phyloP scores from a whole-genome alignment of 1,284 basidiomycete genomes.

The Cystobasidium slooffiae region DNA sequence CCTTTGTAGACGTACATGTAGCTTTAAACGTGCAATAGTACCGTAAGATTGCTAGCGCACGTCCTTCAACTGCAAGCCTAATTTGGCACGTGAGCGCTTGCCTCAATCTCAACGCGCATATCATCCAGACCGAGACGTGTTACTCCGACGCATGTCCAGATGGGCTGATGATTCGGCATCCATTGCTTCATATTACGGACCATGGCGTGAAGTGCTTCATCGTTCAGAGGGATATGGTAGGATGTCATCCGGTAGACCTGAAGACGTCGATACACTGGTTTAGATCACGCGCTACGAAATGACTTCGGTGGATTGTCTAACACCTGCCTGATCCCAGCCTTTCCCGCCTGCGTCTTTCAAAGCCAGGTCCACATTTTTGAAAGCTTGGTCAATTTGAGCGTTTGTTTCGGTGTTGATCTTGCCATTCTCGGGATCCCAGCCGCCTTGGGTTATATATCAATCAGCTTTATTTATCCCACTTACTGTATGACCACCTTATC shows the following conservation, averaged over 20 bases:
- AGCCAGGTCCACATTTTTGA: constrained; percentile 50
- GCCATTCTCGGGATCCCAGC: constrained; percentile 50
- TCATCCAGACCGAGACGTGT: constrained; percentile 45
- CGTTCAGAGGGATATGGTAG: constrained; percentile 50
- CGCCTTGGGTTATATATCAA: constrained; percentile 42
- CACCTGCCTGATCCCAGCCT: constrained; percentile 52
- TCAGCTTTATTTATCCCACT: no score
- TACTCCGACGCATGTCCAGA: constrained; percentile 53
- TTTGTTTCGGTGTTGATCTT: constrained; percentile 46
- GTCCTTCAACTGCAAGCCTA: not conserved
- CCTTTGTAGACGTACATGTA: not conserved
- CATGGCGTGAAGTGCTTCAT: constrained; percentile 49
- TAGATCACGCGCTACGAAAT: not conserved
- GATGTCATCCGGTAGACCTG: constrained; percentile 49
- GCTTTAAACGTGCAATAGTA: not conserved
- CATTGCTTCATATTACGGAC: constrained; percentile 47
- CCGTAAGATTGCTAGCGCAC: not conserved
- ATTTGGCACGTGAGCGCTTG: constrained; percentile 45
- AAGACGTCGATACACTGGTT: not conserved
- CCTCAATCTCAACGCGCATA: constrained; percentile 54
- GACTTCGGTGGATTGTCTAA: constrained; percentile 41
- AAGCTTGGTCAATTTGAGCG: constrained; percentile 53
- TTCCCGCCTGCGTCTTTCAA: constrained; percentile 50
- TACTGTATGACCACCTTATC: not conserved
- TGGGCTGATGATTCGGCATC: constrained; percentile 51